phyloP scores from a whole-genome alignment of 495 filamentous ascomycete species.

The Penicillium argentinense region DNA sequence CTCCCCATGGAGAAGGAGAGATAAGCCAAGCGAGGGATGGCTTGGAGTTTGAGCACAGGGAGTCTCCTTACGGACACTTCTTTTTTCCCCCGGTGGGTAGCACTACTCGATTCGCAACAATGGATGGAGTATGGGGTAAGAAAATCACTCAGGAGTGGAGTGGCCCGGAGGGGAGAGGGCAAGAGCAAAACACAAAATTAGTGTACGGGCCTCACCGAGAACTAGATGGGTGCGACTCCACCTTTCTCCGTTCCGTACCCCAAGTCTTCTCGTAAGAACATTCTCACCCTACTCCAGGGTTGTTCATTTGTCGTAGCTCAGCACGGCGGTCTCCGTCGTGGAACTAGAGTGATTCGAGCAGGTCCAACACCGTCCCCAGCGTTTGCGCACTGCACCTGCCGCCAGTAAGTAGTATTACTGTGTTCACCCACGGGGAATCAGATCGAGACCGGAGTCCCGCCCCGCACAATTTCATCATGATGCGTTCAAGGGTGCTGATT shows the following conservation, averaged over 20 bases:
- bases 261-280: no score
- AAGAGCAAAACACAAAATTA: neutral
- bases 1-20: no score
- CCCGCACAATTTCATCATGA: slow-evolving; percentile 46
- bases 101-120: slow-evolving; percentile 6
- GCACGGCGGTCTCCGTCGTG: no score
- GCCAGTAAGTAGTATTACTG: no score
- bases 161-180: neutral
- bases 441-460: slow-evolving; percentile 30
- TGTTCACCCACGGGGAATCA: slow-evolving; percentile 1
- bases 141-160: slow-evolving; percentile 16
- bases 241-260: no score
- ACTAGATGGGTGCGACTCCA: slow-evolving; percentile 18
- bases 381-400: no score
- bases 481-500: slow-evolving; percentile 19
- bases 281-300: no score
- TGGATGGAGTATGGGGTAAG: slow-evolving; percentile 22
- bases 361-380: neutral
- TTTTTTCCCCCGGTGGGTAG: slow-evolving; percentile 10
- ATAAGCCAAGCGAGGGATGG: neutral
- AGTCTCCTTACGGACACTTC: slow-evolving; percentile 1
- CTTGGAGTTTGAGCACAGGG: neutral
- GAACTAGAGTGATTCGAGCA: neutral
- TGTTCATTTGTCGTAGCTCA: no score
- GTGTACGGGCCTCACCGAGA: slow-evolving; percentile 23